Conservation (phyloP, 495 filamentous ascomycete species). For the Aspergillus haitiensis region DNA sequence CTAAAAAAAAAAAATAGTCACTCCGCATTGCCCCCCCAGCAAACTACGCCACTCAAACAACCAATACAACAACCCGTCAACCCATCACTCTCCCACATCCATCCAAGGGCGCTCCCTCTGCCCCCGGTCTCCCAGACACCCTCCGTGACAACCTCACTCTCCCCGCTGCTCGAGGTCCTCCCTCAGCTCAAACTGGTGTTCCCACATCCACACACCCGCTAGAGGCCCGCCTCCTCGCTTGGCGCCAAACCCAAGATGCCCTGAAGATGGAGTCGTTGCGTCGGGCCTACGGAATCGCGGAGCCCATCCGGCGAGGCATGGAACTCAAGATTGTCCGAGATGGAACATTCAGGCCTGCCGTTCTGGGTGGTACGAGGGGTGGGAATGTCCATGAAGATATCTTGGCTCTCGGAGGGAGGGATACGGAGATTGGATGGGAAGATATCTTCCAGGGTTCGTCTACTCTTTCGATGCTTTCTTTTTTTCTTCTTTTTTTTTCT, state of each 20-base stretch:
- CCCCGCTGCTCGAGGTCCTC: conserved; percentile 44
- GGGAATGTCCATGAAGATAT: conserved; percentile 74
- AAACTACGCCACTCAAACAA: conserved; percentile 55
- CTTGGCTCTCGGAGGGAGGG: conserved; percentile 65
- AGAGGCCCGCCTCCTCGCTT: conserved; percentile 79
- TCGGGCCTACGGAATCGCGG: conserved; percentile 85
- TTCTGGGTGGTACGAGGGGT: conserved; percentile 42
- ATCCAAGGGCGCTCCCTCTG: conserved; percentile 74
- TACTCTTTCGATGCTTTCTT: conserved; percentile 15
- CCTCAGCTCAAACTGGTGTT: conserved; percentile 43
- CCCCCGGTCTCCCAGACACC: conserved; percentile 87
- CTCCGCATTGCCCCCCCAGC: conserved; percentile 81
- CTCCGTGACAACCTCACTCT: conserved; percentile 76
- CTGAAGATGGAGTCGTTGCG: conserved; percentile 86
- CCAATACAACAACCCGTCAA: conserved; percentile 54
- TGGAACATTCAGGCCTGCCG: conserved; percentile 53
- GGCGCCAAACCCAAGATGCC: conserved; percentile 79
- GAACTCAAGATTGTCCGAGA: conserved; percentile 79
- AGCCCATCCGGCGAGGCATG: conserved; percentile 92
- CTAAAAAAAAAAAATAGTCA: conserved; percentile 54
- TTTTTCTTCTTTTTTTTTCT: conserved; percentile 6
- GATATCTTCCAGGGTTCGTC: conserved; percentile 70
- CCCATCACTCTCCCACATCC: conserved; percentile 36
- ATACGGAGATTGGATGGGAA: conserved; percentile 79
- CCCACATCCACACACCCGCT: conserved; percentile 78